Evolutionary conservation across 345 rosid genomes (phyloP).

Genomic region (Streptanthus diversifolius): DNA sequence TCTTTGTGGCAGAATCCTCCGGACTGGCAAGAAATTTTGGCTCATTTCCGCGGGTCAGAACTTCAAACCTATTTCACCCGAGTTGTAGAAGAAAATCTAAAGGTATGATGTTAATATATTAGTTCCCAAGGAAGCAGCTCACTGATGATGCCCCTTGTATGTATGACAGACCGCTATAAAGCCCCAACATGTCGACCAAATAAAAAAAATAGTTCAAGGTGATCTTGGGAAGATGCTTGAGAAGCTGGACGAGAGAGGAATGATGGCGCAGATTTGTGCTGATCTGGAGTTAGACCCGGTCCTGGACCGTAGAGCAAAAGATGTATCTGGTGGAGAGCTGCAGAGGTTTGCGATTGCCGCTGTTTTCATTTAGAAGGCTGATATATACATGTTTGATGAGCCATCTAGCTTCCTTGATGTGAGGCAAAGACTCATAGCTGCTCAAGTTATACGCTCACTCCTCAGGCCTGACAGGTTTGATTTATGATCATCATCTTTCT

Average conservation of each 20-base stretch:
- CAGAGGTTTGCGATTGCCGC: conserved; percentile 12
- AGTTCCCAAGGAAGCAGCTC: not conserved
- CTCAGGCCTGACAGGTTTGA: not conserved
- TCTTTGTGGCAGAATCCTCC: conserved; percentile 50
- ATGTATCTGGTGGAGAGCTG: conserved; percentile 9
- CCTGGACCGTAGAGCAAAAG: not conserved
- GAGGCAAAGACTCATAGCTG: not conserved
- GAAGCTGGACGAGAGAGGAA: not conserved
- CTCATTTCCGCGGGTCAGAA: conserved; percentile 1
- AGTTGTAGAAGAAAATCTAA: not conserved
- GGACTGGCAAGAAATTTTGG: not conserved
- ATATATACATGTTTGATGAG: conserved; percentile 7
- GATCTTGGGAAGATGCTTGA: not conserved
- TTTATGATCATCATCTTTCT: not conserved
- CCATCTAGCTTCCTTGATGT: not conserved
- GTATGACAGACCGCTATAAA: not conserved
- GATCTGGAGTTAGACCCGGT: not conserved
- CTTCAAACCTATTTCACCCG: conserved; percentile 1
- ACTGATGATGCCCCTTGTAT: not conserved
- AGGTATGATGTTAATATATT: not conserved
- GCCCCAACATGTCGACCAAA: not conserved
- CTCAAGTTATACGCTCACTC: conserved; percentile 4
- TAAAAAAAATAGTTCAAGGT: not conserved
- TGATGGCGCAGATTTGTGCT: not conserved
- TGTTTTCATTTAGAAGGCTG: not conserved